Percentiles rank a stretch among this genome's conserved stretches.
These are phyloP conservation scores for Microcos paniculata DNA, from an alignment of 345 rosid species.

Conservation along the genomic window DNA sequence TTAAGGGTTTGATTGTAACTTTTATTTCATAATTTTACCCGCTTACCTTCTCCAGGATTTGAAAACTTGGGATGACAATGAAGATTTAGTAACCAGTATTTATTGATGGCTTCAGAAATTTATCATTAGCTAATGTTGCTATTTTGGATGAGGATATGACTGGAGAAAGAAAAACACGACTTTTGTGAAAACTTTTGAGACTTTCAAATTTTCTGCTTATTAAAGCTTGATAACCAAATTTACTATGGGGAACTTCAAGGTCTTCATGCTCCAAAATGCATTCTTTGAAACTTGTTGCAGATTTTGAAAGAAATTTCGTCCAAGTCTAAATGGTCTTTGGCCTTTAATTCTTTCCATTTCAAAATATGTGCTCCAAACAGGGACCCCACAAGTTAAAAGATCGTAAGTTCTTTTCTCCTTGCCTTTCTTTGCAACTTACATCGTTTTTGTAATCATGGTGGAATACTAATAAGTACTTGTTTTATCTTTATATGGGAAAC, in stretches of 20 bases:
- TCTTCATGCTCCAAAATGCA: background rate
- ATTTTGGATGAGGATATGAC: background rate
- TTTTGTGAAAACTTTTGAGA: background rate
- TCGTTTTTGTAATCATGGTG: background rate
- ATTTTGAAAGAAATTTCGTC: too few relatives aligned
- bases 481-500: too few relatives aligned
- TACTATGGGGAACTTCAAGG: background rate
- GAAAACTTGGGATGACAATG: background rate
- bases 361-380: background rate
- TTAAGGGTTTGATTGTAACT: too few relatives aligned
- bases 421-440: background rate
- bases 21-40: background rate
- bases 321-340: background rate
- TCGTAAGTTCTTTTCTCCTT: background rate
- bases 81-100: background rate
- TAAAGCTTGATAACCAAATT: background rate
- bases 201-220: background rate
- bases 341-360: background rate
- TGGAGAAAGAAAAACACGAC: background rate
- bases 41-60: background rate
- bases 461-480: background rate
- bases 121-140: background rate
- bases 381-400: background rate
- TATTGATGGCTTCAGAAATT: background rate
- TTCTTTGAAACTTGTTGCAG: background rate